Base-by-base conservation (phyloP, 768 basidiomycete genomes). In the Boletus edulis region DNA sequence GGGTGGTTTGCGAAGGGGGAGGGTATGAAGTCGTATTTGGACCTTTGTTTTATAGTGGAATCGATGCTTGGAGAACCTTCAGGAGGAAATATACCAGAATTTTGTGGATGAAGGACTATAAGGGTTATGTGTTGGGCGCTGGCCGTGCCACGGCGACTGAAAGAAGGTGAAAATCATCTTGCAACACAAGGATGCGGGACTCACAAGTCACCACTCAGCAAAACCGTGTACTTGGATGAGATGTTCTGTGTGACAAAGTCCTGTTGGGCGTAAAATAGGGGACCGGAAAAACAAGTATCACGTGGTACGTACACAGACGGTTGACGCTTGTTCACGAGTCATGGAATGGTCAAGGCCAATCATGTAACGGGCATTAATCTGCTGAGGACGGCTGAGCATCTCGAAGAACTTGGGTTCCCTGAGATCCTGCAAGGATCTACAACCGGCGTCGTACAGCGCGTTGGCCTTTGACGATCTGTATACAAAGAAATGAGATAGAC, bases 171-270 rank as follows among this genome's bases (percentile, higher is more conserved):
- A 35, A 17, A 37, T 39, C n/a, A 6, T 2, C 2, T 17, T 27
- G 12, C 18, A 43, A 20, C 29, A 17, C 27, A 38, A 20, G n/a
- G 8, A 53, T n/a, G n/a, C 12, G n/a, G 20, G 5, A 69, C 86
- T 65, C 63, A 87, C 86, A 85, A 82, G 68, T 74, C 75, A 11
- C 84, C 85, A 0, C 75, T 75, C n/a, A 83, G 61, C 31, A 76
- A 62, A 17, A 81, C 57, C 54, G 83, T 80, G 57, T 78, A 82
- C 43, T 75, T 78, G 18, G 74, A 62, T 37, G 77, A 74, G 7
- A 85, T 56, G 53, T 73, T 74, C 15, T 78, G 71, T 32, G 69
- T 72, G 49, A 83, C 73, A 47, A 82, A 84, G 47, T 74, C 70
- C 85, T 86, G 55, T 46, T 14, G 46, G 37, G 37, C 37, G 29